Conservation (phyloP, 495 filamentous ascomycete genomes). For the Pyrenula massariospora region DNA sequence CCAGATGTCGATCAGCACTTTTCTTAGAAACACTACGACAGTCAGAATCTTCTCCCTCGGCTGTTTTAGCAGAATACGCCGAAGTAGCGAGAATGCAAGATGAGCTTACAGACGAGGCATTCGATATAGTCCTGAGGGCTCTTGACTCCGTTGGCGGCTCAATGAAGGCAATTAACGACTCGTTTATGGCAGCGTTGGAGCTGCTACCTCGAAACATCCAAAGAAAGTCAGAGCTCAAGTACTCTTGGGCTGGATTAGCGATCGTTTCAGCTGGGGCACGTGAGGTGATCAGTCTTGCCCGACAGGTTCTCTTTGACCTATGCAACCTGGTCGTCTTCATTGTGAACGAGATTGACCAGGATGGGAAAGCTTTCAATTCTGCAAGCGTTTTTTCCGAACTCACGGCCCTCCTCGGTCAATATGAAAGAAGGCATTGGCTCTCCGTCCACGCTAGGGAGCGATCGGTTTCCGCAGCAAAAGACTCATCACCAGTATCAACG, state of each 20-base stretch:
- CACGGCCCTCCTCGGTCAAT: slow-evolving; percentile 54
- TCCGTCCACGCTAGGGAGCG: slow-evolving; percentile 36
- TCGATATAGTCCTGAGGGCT: slow-evolving; percentile 22
- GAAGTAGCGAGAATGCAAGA: slow-evolving; percentile 59
- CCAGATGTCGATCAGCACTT: slow-evolving; percentile 46
- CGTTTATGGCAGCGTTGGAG: not conserved
- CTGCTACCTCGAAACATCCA: not conserved
- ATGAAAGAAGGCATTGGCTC: slow-evolving; percentile 75
- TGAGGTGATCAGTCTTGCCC: slow-evolving; percentile 54
- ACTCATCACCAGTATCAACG: slow-evolving; percentile 15
- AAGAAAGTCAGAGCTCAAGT: not conserved
- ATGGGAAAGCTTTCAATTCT: slow-evolving; percentile 53
- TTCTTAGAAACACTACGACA: slow-evolving; percentile 60
- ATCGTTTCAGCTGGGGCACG: slow-evolving; percentile 62
- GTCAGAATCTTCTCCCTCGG: slow-evolving; percentile 46
- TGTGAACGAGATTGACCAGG: slow-evolving; percentile 60
- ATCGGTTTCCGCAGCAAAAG: slow-evolving; percentile 6
- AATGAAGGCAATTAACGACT: slow-evolving; percentile 13
- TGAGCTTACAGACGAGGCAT: slow-evolving; percentile 64
- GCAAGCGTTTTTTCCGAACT: slow-evolving; percentile 61
- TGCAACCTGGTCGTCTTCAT: slow-evolving; percentile 74
- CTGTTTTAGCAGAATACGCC: slow-evolving; percentile 60
- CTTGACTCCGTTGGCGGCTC: slow-evolving; percentile 45
- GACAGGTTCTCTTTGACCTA: slow-evolving; percentile 62
- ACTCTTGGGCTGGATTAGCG: not conserved